Base-by-base conservation (phyloP, 768 basidiomycete genomes). In the Hygrophoropsis aurantiaca region DNA sequence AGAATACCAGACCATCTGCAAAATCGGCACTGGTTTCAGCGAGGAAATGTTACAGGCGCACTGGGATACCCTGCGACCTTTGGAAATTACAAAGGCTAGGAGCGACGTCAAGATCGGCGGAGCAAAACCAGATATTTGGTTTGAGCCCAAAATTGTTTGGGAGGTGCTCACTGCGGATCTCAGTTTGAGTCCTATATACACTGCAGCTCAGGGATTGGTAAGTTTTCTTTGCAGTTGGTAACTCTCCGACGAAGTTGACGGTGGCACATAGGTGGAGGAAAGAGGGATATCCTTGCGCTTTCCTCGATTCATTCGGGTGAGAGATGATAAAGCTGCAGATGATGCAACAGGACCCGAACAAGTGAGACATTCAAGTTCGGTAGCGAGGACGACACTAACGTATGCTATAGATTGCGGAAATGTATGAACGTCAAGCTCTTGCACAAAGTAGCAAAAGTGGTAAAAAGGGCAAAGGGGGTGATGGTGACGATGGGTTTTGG, bases 11-110 rank as follows among this genome's bases (percentile, higher is more conserved):
- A 94, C 94, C 4, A 93, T 98, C 43, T 98, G 97, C 79, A 99
- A 99, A 67, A 97, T 99, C 55, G 97, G 97, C 8, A 99, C 97
- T 0, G 97, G 97, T 2, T 98, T 99, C 71, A 90, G 87, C 47
- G 97, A 99, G 58, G 97, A 98, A 61, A 77, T 80, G 49, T 67
- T 99, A 26, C 83, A 87, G 59, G 68, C 77, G 13, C 90, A 95
- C 58, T 87, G 86, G 66, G 81, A 88, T n/a, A 72, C 78, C 3
- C 77, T 99, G 21, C 85, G 88, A 52, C 85, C 91, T 11, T 75
- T 94, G 30, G 91, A 89, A 71, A 68, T 74, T 37, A 71, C 70
- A 16, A 85, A 83, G 47, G 75, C 79, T 43, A 79, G 90, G 40
- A 85, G 87, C 0, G 92, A 97, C 63, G 77, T 97, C 54, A 93